Evolutionary conservation across 352 stramenopile genomes (phyloP), one percentile per base, ranked within the genome.

Genomic region (Phytopythium litorale): DNA sequence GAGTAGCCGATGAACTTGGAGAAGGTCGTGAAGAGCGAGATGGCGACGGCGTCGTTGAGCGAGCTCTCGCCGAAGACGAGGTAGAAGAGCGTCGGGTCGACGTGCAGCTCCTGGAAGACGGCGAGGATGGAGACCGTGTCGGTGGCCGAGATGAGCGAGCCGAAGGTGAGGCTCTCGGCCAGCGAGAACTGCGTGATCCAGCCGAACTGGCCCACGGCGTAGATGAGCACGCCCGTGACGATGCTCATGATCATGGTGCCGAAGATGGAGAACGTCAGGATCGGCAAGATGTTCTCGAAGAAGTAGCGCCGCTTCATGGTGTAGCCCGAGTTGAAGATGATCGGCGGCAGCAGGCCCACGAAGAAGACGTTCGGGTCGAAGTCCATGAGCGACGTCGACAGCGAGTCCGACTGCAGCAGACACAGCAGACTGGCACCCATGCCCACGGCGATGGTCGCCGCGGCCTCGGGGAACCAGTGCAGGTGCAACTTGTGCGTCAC

Each of bases 281-380:
- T 98, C 3, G 91, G 83, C 21, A 65, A 78, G 63, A 98, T 89
- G 69, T 98, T 94, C 56, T 92, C 81, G 62, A 98, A 96, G 60
- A 98, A 98, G 56, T 97, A 88, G 42, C 92, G 83, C 58, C 83
- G 81, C 66, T 97, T 94, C 73, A 98, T 90, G 21, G 90, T 89
- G 78, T 96, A 98, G 19, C 82, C 93, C 28, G 84, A 97, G 74
- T 98, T 98, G 78, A 98, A 98, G 61, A 98, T 97, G 62, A 98
- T 98, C 19, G 92, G 93, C 16, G 96, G 94, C 11, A 98, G 77
- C 58, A 98, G 70, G 2, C 79, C 86, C 12, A 98, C 79, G 62
- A 98, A 98, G 71, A 98, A 98, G 28, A 98, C 76, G 64, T 91
- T 91, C 13, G 90, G 86, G 70, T 94, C 85, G 64, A 98, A 98